A percentile compares a stretch with the other conserved stretches of the same genome.
Conservation (phyloP, 805 yeast genomes). For the Saccharomycopsis malanga region DNA sequence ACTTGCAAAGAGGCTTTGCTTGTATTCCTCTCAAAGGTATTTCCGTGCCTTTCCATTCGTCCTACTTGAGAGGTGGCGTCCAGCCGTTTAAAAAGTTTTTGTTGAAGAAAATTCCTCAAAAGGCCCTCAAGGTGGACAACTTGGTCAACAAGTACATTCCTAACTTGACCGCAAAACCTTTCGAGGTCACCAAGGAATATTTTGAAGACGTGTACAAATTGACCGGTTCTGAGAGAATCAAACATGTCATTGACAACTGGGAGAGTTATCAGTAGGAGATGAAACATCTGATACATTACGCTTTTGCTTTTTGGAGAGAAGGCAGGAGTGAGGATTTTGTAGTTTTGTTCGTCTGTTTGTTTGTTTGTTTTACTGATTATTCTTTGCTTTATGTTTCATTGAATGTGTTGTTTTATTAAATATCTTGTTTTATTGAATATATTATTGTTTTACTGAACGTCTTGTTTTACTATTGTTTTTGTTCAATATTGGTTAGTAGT, state of each 20-base stretch:
- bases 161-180: slow-evolving; percentile 96
- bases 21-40: slow-evolving; percentile 97
- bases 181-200: slow-evolving; percentile 91
- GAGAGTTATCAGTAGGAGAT: slow-evolving; percentile 62
- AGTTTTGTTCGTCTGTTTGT: too few relatives aligned
- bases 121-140: slow-evolving; percentile 91
- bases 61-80: slow-evolving; percentile 97
- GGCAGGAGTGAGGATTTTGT: too few relatives aligned
- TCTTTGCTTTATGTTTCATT: too few relatives aligned
- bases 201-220: slow-evolving; percentile 91
- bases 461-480: too few relatives aligned
- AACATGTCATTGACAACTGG: slow-evolving; percentile 91
- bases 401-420: too few relatives aligned
- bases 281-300: too few relatives aligned
- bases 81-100: slow-evolving; percentile 98
- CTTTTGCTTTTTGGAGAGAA: too few relatives aligned
- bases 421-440: too few relatives aligned
- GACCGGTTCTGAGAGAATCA: slow-evolving; percentile 87
- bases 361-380: too few relatives aligned
- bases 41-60: slow-evolving; percentile 99
- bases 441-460: too few relatives aligned
- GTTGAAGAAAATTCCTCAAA: slow-evolving; percentile 89
- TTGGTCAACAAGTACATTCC: slow-evolving; percentile 95
- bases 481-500: too few relatives aligned
- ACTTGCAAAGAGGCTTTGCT: slow-evolving; percentile 95